Percentiles rank a stretch among this genome's conserved stretches.
Conservation (phyloP, 1,284 basidiomycete species). For the Moniliophthora roreri region DNA sequence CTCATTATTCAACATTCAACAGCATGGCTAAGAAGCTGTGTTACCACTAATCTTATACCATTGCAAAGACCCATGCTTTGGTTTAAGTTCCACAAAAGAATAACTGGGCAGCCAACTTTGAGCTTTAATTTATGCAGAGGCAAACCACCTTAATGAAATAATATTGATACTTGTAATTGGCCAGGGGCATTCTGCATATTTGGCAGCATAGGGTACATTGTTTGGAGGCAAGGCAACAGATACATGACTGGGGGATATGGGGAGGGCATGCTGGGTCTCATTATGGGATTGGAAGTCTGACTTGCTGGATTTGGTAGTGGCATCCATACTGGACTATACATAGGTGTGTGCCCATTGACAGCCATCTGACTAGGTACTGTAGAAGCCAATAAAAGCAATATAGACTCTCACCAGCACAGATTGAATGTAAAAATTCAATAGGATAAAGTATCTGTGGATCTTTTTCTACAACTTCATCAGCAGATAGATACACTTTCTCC, state of each 20-base stretch:
- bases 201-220: conserved; percentile 49
- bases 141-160: no score
- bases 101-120: neutral
- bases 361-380: conserved; percentile 60
- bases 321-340: conserved; percentile 70
- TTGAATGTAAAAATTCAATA: no score
- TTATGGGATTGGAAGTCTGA: conserved; percentile 49
- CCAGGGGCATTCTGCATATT: conserved; percentile 38
- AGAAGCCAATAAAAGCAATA: no score
- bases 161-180: no score
- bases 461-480: no score
- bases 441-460: no score
- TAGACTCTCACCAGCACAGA: no score
- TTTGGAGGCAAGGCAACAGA: conserved; percentile 48
- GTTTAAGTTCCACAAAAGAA: neutral
- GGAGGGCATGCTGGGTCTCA: conserved; percentile 55
- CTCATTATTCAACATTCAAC: neutral
- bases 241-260: conserved; percentile 60
- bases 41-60: neutral
- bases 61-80: neutral
- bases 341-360: conserved; percentile 55
- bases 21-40: neutral
- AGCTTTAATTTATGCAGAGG: neutral
- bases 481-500: no score
- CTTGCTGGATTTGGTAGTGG: conserved; percentile 43